Base-by-base conservation (phyloP, 1,284 basidiomycete genomes). In the Papiliotrema laurentii region DNA sequence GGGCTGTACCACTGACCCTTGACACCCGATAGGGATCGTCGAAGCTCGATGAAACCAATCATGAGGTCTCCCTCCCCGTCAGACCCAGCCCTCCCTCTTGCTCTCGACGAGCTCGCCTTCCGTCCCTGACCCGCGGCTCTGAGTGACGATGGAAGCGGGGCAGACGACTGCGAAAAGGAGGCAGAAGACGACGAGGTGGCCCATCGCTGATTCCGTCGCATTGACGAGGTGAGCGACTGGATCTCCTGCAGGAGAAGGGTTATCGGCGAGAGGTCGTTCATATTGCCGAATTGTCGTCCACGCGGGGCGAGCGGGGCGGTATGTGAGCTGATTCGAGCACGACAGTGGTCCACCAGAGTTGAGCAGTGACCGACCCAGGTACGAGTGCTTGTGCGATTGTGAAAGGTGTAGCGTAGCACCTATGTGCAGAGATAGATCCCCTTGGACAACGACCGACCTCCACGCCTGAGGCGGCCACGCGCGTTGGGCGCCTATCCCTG, bases 151-250 rank as follows among this genome's bases (percentile, higher is more conserved):
- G 63, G 64, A 2, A 64, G 42, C 9, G 60, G 50, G 0, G 54
- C 48, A 4, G 59, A 39, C 4, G 61, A 61, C 2, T 58, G 52
- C 22, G 53, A 38, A 40, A 64, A 69, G 1, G 55, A 59, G 1
- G 65, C 61, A 1, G 64, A 54, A n/a, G n/a, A n/a, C 21, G 68
- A 62, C 4, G 64, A 56, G 3, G 85, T 80, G 14, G 90, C 85
- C 91, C 91, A 94, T 43, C 91, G 83, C 42, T 90, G 89, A 74
- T 94, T 94, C 76, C 93, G 90, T 70, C 94, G 87, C 89, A 98
- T 96, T n/a, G 84, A 81, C 4, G 91, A 90, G 35, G 91, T 96
- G 60, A 98, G 88, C 11, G 89, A 80, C 48, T 93, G 80, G 56
- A 97, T 88, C 78, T 97, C 93, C 55, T 74, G 72, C 30, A 70